Percentiles rank a stretch among this genome's conserved stretches.
Evolutionary conservation across 176 grass and related monocot genomes (phyloP).

Genomic region (Dendrocalamus sinicus): DNA sequence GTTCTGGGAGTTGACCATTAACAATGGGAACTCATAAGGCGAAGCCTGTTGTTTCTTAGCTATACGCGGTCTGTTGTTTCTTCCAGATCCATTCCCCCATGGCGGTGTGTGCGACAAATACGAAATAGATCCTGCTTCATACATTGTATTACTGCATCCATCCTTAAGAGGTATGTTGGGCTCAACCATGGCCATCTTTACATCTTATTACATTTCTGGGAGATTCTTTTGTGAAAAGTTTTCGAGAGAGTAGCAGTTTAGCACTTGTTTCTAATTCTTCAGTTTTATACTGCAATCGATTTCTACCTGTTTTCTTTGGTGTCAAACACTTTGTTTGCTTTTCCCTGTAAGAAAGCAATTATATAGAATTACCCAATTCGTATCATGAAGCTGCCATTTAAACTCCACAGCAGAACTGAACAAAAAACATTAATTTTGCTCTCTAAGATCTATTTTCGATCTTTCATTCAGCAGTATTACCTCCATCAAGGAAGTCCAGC

Average conservation of each 20-base stretch:
- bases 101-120: not conserved
- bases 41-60: too few relatives aligned
- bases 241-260: not conserved
- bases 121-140: not conserved
- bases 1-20: not conserved
- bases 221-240: not conserved
- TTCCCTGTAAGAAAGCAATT: not conserved
- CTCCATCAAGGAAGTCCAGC: not conserved
- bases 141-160: not conserved
- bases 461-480: not conserved
- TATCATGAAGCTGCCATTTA: not conserved
- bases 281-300: not conserved
- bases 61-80: not conserved
- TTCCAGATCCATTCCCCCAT: not conserved
- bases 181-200: not conserved
- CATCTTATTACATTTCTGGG: not conserved
- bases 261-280: not conserved
- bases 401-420: not conserved
- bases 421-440: not conserved
- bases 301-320: not conserved
- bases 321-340: not conserved
- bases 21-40: too few relatives aligned
- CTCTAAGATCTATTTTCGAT: not conserved
- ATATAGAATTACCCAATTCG: not conserved
- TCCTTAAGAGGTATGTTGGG: conserved; percentile 4